Evolutionary conservation across 306 rosid genomes (phyloP).

Genomic region (Coriaria nepalensis): DNA sequence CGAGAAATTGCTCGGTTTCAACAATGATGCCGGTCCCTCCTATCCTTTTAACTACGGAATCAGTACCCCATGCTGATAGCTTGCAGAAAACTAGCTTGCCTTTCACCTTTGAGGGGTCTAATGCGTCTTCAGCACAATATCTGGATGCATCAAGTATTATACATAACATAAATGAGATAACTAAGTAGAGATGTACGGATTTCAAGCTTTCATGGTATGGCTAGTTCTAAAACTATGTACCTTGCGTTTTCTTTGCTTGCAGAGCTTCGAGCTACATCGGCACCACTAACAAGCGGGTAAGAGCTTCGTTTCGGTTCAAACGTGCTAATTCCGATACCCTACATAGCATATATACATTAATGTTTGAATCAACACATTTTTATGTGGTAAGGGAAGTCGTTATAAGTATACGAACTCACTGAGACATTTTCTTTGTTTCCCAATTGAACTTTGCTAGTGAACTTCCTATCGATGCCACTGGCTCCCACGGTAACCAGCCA

Average conservation of each 20-base stretch:
- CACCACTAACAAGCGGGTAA: conserved; percentile 53
- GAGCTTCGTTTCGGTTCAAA: conserved; percentile 36
- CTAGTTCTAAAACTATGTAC: conserved; percentile 14
- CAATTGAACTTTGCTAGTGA: conserved; percentile 39
- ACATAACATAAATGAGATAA: too few species aligned
- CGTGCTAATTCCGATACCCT: conserved; percentile 59
- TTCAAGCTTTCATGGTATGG: too few species aligned
- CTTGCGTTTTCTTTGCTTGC: conserved; percentile 36
- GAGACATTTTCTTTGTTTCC: conserved; percentile 53
- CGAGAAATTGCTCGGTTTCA: conserved; percentile 33
- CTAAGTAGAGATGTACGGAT: too few species aligned
- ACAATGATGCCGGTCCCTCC: conserved; percentile 63
- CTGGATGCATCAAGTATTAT: conserved; percentile 12
- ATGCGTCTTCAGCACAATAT: conserved; percentile 21
- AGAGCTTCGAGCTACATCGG: conserved; percentile 37
- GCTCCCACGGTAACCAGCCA: conserved; percentile 92
- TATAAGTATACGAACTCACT: conserved; percentile 28
- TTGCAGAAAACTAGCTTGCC: conserved; percentile 54
- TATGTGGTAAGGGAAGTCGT: too few species aligned
- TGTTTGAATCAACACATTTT: too few species aligned
- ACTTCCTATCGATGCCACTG: conserved; percentile 64
- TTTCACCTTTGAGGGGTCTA: conserved; percentile 52
- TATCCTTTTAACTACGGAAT: conserved; percentile 39
- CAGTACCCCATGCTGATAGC: conserved; percentile 33
- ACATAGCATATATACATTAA: conserved; percentile 10